A percentile compares a stretch with the other conserved stretches of the same genome.
These are phyloP conservation scores for Collybia sp. DNA, from an alignment of 768 basidiomycete species.

Conservation along the genomic window DNA sequence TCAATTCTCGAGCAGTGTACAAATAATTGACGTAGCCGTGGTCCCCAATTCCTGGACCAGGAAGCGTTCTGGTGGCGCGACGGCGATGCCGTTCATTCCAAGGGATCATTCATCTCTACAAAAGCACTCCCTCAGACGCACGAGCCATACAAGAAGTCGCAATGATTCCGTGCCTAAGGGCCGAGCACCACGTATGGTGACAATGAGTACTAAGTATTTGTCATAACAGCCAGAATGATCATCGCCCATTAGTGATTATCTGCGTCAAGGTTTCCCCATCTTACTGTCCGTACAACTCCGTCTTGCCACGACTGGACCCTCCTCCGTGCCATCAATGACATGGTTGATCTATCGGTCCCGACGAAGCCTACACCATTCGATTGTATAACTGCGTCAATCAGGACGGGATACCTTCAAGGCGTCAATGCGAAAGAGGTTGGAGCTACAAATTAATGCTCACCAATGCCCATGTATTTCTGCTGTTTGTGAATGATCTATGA, in stretches of 20 bases:
- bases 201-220: too few relatives aligned
- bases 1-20: too few relatives aligned
- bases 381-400: slow-evolving; percentile 72
- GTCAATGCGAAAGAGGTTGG: neutral
- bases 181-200: too few relatives aligned
- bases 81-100: too few relatives aligned
- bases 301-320: slow-evolving; percentile 64
- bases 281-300: slow-evolving; percentile 45
- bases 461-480: slow-evolving; percentile 42
- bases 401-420: slow-evolving; percentile 56
- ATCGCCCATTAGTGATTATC: slow-evolving; percentile 44
- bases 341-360: slow-evolving; percentile 68
- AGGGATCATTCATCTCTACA: too few relatives aligned
- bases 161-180: too few relatives aligned
- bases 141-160: too few relatives aligned
- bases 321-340: slow-evolving; percentile 62
- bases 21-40: too few relatives aligned
- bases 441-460: slow-evolving; percentile 22
- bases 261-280: slow-evolving; percentile 53
- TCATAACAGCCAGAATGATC: too few relatives aligned
- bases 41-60: too few relatives aligned
- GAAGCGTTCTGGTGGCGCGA: too few relatives aligned
- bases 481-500: slow-evolving; percentile 45
- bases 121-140: too few relatives aligned
- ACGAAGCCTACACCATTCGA: slow-evolving; percentile 64